Evolutionary conservation across 768 basidiomycete genomes (phyloP).

Genomic region (Phaffia tasmanica): DNA sequence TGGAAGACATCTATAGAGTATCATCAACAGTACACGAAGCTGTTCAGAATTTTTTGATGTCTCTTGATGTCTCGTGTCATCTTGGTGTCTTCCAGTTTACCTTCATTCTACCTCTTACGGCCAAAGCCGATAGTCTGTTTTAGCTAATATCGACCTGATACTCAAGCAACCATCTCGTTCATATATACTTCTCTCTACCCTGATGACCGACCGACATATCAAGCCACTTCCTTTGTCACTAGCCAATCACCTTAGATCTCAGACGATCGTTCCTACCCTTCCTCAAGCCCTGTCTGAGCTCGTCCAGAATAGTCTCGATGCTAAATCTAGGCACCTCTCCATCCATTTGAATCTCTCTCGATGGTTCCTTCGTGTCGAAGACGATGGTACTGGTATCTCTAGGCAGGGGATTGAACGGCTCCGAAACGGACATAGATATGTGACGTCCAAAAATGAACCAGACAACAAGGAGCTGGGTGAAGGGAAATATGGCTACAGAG

Average conservation of each 20-base stretch:
- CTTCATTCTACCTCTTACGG: too few species aligned
- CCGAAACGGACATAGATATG: slow-evolving; percentile 7
- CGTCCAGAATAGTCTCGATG: slow-evolving; percentile 81
- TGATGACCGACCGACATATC: too few species aligned
- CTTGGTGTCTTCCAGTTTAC: too few species aligned
- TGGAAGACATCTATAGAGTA: too few species aligned
- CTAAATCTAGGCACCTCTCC: slow-evolving; percentile 56
- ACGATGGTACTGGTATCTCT: slow-evolving; percentile 59
- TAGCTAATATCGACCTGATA: too few species aligned
- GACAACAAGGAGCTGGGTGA: neutral
- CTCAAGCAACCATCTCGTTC: too few species aligned
- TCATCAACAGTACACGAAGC: too few species aligned
- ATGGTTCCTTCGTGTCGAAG: slow-evolving; percentile 75
- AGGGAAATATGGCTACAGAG: slow-evolving; percentile 73
- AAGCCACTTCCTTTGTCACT: too few species aligned
- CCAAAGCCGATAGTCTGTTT: too few species aligned
- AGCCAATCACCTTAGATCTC: slow-evolving; percentile 51
- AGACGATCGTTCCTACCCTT: slow-evolving; percentile 71
- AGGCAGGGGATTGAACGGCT: neutral
- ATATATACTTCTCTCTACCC: too few species aligned
- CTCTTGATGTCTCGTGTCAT: too few species aligned
- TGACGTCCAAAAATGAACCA: neutral
- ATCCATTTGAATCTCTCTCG: slow-evolving; percentile 56
- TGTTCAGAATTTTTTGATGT: too few species aligned
- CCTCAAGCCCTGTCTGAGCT: slow-evolving; percentile 72